Evolutionary conservation across 192 early-diverging fungal species (phyloP), one percentile per base, ranked within the genome.

Genomic region (Radiomyces spectabilis): DNA sequence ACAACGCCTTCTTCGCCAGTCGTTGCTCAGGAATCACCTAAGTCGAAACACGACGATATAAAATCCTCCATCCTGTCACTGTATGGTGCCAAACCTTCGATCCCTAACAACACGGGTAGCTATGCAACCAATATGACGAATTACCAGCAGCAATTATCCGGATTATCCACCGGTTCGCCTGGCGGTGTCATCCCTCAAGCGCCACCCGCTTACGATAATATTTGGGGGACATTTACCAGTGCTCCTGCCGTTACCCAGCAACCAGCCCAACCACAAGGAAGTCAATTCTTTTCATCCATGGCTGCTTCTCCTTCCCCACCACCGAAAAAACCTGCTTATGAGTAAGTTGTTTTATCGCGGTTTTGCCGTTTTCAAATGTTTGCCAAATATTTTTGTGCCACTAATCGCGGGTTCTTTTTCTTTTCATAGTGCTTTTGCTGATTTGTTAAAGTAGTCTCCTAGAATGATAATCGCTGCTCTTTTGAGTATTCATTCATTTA

Each of bases 31-130:
- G 33, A 22, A 9, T 5, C 8, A 24, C 22, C 62, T 0, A 33
- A 31, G 26, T 34, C 47, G n/a, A 55, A 69, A 31, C 58, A 68
- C 10, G 44, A 57, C 3, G 51, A 62, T 24, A 32, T 69, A 8
- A 68, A 68, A 24, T 63, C 61, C 8, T 69, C 67, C 9, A 70
- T 70, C 41, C 41, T 70, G 1, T 70, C 68, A 5, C 43, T 70
- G 34, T 70, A 70, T 53, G 50, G 38, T 19, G 34, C 51, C 33
- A 44, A 22, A 34, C 54, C 50, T 43, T 43, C 45, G 12, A 26
- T 15, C 15, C 34, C 42, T 27, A 57, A 47, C 32, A 48, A 21
- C n/a, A 15, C 33, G 15, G 34, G 8, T 22, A 43, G 6, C 29
- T 50, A 40, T 38, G 46, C 24, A 25, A 41, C 34, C 32, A 47